These are phyloP conservation scores for Boeremia lycopersici DNA, from an alignment of 2,329 filamentous ascomycete species.

Conservation along the genomic window DNA sequence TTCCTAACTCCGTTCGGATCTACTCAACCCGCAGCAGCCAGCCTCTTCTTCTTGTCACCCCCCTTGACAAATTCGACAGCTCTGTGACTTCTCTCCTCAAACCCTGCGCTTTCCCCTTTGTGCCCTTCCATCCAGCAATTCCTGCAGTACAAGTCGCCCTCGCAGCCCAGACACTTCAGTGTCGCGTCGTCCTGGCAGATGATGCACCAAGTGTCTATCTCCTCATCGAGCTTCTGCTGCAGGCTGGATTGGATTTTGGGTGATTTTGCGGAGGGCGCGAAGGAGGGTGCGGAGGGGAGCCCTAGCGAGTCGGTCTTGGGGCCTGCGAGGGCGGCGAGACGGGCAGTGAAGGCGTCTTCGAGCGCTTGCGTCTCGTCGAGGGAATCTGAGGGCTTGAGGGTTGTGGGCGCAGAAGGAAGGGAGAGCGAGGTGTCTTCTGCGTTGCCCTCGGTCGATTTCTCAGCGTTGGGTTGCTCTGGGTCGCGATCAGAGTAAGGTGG, in stretches of 20 bases:
- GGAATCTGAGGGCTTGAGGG: conserved; percentile 30
- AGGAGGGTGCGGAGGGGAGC: conserved; percentile 56
- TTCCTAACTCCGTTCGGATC: background rate
- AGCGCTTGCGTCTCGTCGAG: conserved; percentile 39
- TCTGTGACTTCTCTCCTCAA: conserved; percentile 72
- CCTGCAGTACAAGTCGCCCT: conserved; percentile 73
- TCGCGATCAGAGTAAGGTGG: conserved; percentile 23
- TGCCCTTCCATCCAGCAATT: conserved; percentile 85
- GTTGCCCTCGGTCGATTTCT: conserved; percentile 5
- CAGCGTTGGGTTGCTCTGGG: background rate
- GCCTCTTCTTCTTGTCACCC: conserved; percentile 11
- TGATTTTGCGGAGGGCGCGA: conserved; percentile 48
- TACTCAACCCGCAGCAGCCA: conserved; percentile 12
- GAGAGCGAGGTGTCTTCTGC: conserved; percentile 24
- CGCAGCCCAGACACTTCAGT: conserved; percentile 74
- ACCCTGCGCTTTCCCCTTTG: conserved; percentile 68
- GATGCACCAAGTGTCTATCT: conserved; percentile 77
- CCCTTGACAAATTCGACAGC: conserved; percentile 62
- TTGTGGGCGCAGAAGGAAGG: conserved; percentile 53
- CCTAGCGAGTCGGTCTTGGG: conserved; percentile 35
- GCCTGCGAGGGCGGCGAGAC: conserved; percentile 50
- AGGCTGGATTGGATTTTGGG: conserved; percentile 43
- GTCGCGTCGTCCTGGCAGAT: conserved; percentile 82
- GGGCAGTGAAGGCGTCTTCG: conserved; percentile 54
- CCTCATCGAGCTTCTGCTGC: conserved; percentile 66